Evolutionary conservation across 2,329 filamentous ascomycete species (phyloP).

Genomic region (Aspergillus ochraceoroseus): DNA sequence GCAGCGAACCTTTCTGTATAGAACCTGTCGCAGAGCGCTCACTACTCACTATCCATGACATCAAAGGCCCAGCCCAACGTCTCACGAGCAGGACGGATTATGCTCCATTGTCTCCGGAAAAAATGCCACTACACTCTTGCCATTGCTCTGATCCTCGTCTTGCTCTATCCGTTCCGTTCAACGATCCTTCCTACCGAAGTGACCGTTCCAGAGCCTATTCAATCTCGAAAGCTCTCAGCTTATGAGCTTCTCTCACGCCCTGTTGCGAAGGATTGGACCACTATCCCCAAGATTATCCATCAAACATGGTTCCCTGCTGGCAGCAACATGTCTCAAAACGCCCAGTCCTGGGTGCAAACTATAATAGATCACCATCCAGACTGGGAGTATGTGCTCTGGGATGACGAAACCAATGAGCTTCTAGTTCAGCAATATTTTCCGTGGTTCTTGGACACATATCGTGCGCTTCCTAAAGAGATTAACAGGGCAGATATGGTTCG

Average conservation of each 20-base stretch:
- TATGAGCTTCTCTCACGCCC: conserved; percentile 16
- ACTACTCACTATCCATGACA: no score
- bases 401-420: conserved; percentile 18
- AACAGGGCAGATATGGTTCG: conserved; percentile 19
- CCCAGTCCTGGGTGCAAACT: conserved; percentile 19
- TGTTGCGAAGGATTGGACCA: conserved; percentile 12
- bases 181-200: background rate
- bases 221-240: conserved; percentile 7
- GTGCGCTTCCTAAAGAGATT: conserved; percentile 19
- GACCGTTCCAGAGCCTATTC: background rate
- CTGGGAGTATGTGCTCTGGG: conserved; percentile 25
- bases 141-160: background rate
- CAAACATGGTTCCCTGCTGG: conserved; percentile 24
- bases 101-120: background rate
- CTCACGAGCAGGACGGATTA: background rate
- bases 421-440: conserved; percentile 19
- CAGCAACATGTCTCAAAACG: conserved; percentile 22
- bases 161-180: conserved; percentile 7
- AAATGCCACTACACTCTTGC: background rate
- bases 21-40: no score
- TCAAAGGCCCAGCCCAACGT: no score
- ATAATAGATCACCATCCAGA: conserved; percentile 16
- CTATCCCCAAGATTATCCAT: conserved; percentile 22
- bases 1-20: no score
- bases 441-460: conserved; percentile 20